Conservation (phyloP, 2,329 filamentous ascomycete genomes). For the Stagonosporopsis cucurbitacearum region DNA sequence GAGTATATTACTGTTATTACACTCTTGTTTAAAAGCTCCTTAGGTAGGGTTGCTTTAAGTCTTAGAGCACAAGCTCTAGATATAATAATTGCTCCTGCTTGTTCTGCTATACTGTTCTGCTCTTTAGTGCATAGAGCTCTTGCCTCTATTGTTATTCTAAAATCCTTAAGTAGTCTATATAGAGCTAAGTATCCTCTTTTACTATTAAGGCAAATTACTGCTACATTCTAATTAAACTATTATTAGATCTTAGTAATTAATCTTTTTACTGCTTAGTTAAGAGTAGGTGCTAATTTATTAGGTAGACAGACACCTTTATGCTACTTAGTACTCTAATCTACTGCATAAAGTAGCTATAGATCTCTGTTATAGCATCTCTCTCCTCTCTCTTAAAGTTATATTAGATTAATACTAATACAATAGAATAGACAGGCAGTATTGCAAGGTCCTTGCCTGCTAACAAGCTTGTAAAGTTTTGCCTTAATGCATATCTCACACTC, state of each 20-base stretch:
- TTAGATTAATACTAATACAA: too few species aligned
- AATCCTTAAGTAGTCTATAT: constrained; percentile 1
- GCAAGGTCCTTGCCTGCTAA: too few species aligned
- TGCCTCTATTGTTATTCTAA: constrained; percentile 9
- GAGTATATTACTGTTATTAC: not conserved
- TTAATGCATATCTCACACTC: too few species aligned
- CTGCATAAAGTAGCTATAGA: too few species aligned
- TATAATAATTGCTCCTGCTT: not conserved
- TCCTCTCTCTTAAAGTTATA: not conserved
- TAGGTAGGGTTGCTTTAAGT: constrained; percentile 6
- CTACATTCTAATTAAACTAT: constrained; percentile 3
- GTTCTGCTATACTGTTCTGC: constrained; percentile 16
- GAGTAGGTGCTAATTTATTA: not conserved
- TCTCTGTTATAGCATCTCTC: constrained; percentile 16
- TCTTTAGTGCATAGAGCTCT: constrained; percentile 4
- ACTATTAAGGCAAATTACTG: constrained; percentile 3
- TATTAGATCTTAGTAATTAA: constrained; percentile 11
- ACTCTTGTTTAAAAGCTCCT: constrained; percentile 1
- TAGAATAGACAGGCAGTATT: too few species aligned
- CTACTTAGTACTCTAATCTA: constrained; percentile 6
- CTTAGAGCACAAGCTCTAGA: not conserved
- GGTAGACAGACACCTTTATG: constrained; percentile 4
- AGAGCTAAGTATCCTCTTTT: constrained; percentile 6
- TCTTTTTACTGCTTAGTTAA: constrained; percentile 1
- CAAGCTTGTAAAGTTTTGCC: too few species aligned